A percentile compares a stretch with the other conserved stretches of the same genome.
Conservation (phyloP, 75 land plant genomes). For the Picea sitchensis region DNA sequence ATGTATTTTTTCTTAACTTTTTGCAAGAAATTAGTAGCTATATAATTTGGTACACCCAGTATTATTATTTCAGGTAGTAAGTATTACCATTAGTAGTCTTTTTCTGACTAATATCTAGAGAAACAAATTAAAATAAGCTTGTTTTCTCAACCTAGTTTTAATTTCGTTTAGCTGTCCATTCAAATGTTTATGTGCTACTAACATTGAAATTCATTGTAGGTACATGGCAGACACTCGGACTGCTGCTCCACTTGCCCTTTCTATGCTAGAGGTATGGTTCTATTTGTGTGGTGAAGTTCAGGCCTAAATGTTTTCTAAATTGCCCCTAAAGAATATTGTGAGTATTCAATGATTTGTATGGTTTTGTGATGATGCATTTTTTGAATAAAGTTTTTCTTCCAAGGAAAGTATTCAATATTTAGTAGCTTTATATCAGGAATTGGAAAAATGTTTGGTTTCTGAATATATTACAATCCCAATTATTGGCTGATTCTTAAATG, state of each 20-base stretch:
- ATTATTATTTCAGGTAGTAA: not conserved
- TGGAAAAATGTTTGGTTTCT: not conserved
- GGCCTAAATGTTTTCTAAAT: no score
- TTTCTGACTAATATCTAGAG: not conserved
- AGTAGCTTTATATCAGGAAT: no score
- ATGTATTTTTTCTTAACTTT: not conserved
- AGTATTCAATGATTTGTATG: no score
- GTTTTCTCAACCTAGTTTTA: not conserved
- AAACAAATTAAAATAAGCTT: not conserved
- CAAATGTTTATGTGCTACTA: not conserved
- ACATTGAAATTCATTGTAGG: slow-evolving; percentile 49
- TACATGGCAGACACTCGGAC: slow-evolving; percentile 79
- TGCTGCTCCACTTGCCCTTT: slow-evolving; percentile 90
- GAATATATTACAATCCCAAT: not conserved
- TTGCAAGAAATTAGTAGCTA: not conserved
- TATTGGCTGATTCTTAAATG: not conserved
- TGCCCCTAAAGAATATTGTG: no score
- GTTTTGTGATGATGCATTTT: no score
- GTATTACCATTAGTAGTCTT: not conserved
- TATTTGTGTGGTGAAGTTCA: no score
- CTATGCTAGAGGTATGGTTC: slow-evolving; percentile 83
- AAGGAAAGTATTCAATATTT: no score
- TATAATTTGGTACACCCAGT: not conserved
- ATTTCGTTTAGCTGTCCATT: not conserved
- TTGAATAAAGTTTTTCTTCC: no score